phyloP scores from a whole-genome alignment of 495 filamentous ascomycete genomes.

The Immersiella caudata region DNA sequence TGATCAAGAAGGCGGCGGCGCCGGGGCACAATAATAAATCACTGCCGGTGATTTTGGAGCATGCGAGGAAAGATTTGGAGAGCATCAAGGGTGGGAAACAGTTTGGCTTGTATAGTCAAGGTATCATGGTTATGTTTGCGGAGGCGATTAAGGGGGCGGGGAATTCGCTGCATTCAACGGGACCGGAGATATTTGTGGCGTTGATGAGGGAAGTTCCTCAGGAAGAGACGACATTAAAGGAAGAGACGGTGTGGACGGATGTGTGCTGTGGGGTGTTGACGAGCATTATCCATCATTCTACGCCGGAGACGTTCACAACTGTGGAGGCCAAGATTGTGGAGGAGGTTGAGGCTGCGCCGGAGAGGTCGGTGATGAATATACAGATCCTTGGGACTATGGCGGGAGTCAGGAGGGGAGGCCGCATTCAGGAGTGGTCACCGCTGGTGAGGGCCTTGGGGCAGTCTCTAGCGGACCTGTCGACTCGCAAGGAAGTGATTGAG shows the following conservation, averaged over 20 bases:
- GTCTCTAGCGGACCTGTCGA: constrained; percentile 52
- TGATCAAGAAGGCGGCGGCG: constrained; percentile 83
- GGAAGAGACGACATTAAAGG: constrained; percentile 49
- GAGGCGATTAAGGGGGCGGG: constrained; percentile 87
- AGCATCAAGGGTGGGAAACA: constrained; percentile 54
- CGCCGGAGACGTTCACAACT: constrained; percentile 65
- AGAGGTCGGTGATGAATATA: constrained; percentile 55
- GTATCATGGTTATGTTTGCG: constrained; percentile 85
- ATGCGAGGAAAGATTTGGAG: constrained; percentile 68
- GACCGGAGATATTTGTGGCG: constrained; percentile 66
- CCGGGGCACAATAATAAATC: constrained; percentile 73
- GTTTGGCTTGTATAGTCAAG: constrained; percentile 71
- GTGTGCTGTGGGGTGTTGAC: constrained; percentile 74
- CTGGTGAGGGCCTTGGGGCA: constrained; percentile 61
- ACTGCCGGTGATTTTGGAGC: constrained; percentile 66
- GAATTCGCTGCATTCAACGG: constrained; percentile 77
- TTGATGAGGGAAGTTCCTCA: constrained; percentile 58
- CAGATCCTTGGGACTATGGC: constrained; percentile 67
- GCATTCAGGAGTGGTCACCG: constrained; percentile 72
- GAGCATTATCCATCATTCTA: constrained; percentile 80
- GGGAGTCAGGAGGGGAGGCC: constrained; percentile 74
- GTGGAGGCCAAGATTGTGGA: constrained; percentile 60
- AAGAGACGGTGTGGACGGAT: constrained; percentile 55
- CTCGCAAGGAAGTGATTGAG: constrained; percentile 38
- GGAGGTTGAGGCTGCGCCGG: constrained; percentile 40